A percentile compares a stretch with the other conserved stretches of the same genome.
These are phyloP conservation scores for Clarireedia hainanense DNA, from an alignment of 2,329 filamentous ascomycete species.

Conservation along the genomic window DNA sequence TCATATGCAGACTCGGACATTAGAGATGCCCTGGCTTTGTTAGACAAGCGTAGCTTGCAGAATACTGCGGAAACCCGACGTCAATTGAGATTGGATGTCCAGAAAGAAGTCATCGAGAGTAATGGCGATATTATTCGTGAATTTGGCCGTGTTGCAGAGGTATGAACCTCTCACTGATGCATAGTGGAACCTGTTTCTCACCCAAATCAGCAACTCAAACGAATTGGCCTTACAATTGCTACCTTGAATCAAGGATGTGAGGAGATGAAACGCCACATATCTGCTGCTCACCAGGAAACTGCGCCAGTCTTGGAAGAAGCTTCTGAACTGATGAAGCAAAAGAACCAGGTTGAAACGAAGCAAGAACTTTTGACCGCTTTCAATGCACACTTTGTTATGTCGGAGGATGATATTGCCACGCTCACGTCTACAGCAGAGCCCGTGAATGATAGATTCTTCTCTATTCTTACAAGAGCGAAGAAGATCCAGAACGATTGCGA, in stretches of 20 bases:
- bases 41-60: slow-evolving; percentile 62
- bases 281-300: slow-evolving; percentile 67
- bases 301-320: slow-evolving; percentile 71
- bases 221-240: slow-evolving; percentile 71
- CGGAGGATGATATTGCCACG: slow-evolving; percentile 68
- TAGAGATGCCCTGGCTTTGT: slow-evolving; percentile 68
- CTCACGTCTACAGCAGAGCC: slow-evolving; percentile 74
- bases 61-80: slow-evolving; percentile 76
- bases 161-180: slow-evolving; percentile 32
- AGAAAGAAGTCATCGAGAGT: slow-evolving; percentile 86
- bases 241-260: slow-evolving; percentile 73
- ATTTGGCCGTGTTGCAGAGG: slow-evolving; percentile 84
- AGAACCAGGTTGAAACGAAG: slow-evolving; percentile 67
- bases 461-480: slow-evolving; percentile 69
- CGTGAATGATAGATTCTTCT: slow-evolving; percentile 80
- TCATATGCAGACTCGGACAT: slow-evolving; percentile 93
- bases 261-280: slow-evolving; percentile 72
- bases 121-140: slow-evolving; percentile 85
- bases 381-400: slow-evolving; percentile 73
- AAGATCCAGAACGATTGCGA: slow-evolving; percentile 85
- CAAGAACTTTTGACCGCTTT: slow-evolving; percentile 72
- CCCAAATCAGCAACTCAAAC: slow-evolving; percentile 64
- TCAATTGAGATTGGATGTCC: slow-evolving; percentile 71
- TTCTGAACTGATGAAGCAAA: slow-evolving; percentile 62
- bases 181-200: slow-evolving; percentile 21